Base-by-base conservation (phyloP, 225 moss, liverwort and hornwort genomes). In the Polytrichum commune region DNA sequence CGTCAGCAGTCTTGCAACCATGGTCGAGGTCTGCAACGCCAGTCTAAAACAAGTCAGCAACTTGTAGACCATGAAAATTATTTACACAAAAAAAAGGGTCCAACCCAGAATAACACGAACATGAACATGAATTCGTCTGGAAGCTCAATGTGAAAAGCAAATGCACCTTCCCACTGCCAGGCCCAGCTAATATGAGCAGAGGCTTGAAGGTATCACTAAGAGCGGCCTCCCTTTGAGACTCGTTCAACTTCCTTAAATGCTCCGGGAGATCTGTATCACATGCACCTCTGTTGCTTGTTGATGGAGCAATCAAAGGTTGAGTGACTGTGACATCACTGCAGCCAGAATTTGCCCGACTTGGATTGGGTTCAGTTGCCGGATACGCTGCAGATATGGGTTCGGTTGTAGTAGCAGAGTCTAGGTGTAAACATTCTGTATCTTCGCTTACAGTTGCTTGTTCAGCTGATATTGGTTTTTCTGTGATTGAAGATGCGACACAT, bases 161-260 rank as follows among this genome's bases (percentile, higher is more conserved):
- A 22, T 65, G 66, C 67, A 97, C 96, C 96, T 97, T 97, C 81
- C 96, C 96, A 84, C 96, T 97, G 66, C 96, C 96, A 63, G 96
- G 96, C 9, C 96, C 96, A 32, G 96, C 96, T 60, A 97, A 72
- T 75, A 97, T 88, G 57, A 97, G 89, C 60, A 97, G 83, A 8
- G 96, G 93, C 71, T 86, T 89, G 3, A 66, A 84, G 46, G 89
- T 88, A 75, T 97, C 85, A 67, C 96, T 90, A 19, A 76, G 57
- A 55, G 92, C 92, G 67, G 96, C 96, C 72, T 92, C 89, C 72
- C 85, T 81, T 75, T 97, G 96, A 71, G 90, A 83, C 54, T 69
- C 66, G 63, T 93, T 97, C 78, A 97, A 79, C 18, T 74, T 91
- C 68, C 81, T 77, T 71, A 97, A 69, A 64, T 89, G 77, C 67